Conservation (phyloP, 257 asterid genomes). For the Agastache rugosa region DNA sequence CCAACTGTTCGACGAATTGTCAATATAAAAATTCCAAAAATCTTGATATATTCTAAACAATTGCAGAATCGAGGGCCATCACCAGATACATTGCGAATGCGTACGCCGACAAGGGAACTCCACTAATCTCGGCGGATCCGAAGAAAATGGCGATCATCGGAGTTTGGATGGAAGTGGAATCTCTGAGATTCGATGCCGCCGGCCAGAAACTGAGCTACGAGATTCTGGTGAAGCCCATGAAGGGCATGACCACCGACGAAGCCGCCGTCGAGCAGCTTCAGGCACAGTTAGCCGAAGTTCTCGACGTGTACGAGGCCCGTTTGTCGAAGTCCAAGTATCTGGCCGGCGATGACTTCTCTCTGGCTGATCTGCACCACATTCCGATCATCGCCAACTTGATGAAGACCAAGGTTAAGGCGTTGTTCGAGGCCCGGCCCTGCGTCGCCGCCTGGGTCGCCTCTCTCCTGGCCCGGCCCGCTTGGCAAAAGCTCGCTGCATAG, state of each 20-base stretch:
- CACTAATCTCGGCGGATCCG: conserved; percentile 34
- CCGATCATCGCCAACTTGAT: conserved; percentile 48
- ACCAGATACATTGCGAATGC: conserved; percentile 46
- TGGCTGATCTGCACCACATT: conserved; percentile 60
- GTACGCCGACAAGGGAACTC: conserved; percentile 47
- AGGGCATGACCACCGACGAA: conserved; percentile 40
- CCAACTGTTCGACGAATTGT: conserved; percentile 7
- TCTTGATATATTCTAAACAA: background rate
- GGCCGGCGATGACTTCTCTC: conserved; percentile 50
- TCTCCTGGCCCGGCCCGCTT: conserved; percentile 59
- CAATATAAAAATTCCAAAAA: no score
- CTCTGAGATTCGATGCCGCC: conserved; percentile 39
- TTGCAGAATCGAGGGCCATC: conserved; percentile 53
- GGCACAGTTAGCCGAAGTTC: conserved; percentile 41
- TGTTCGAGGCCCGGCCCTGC: conserved; percentile 53
- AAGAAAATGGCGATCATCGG: conserved; percentile 41
- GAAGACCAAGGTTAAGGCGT: conserved; percentile 46
- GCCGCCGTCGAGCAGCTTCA: conserved; percentile 32
- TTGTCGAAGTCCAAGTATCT: conserved; percentile 50
- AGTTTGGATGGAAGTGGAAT: conserved; percentile 49
- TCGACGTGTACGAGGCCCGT: conserved; percentile 62
- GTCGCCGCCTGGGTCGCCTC: conserved; percentile 52
- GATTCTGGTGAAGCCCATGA: conserved; percentile 43
- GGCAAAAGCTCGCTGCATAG: conserved; percentile 44
- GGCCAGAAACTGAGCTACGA: conserved; percentile 37